Evolutionary conservation across 2,329 filamentous ascomycete species (phyloP), one percentile per base, ranked within the genome.

Genomic region (Alternaria novae-zelandiae): DNA sequence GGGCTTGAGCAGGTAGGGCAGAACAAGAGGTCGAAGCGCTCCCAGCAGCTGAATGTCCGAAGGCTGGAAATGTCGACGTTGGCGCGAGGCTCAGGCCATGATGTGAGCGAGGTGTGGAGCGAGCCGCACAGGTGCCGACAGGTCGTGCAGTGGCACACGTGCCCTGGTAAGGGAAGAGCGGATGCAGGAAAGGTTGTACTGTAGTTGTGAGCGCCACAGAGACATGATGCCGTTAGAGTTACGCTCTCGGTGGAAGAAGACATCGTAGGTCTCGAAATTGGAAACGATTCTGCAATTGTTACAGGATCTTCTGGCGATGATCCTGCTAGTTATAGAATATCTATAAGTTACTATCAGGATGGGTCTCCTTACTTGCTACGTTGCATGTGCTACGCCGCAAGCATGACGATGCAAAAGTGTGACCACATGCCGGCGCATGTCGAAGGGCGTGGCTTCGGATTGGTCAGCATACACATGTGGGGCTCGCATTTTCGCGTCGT

Each of bases 121-220:
- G 72, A 79, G 21, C 85, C 85, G 0, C 82, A 83, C 3, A 75
- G 36, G 58, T 82, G 83, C 2, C 85, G 81, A 69, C 85, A 87
- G 3, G 84, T 86, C 17, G 73, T 74, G 76, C 85, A 87, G 74
- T 87, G 85, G 68, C 85, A 87, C 59, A 75, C 77, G 6, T 72
- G 71, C 0, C 77, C 82, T 44, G 74, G 61, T 0, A 87, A 74
- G 8, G 84, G 85, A 3, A 86, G 77, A 0, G 70, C 65, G 2
- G 80, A 77, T 15, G 54, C 61, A 2, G 75, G 57, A 1, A 85
- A 58, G 1, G 66, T 23, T 1, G 80, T 58, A 6, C 70, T 79
- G 75, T 84, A 85, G 13, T 61, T 76, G 64, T 85, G 79, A 0
- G 73, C 61, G 58, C 80, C 80, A 79, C 84, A 86, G 11, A 86